Conservation (phyloP, 106 monocot species). For the Triglochin maritima region DNA sequence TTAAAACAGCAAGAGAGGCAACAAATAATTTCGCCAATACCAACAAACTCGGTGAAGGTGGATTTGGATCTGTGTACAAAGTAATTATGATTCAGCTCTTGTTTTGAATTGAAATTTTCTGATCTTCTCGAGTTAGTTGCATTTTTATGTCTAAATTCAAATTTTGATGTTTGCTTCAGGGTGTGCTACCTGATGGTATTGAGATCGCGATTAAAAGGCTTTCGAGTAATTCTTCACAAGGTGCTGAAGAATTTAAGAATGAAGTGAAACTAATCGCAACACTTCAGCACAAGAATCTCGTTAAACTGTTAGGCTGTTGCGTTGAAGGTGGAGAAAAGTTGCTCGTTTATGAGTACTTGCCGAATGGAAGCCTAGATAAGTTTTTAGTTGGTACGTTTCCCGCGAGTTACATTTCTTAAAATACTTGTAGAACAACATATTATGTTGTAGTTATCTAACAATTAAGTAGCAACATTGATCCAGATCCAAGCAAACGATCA, state of each 20-base stretch:
- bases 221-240: slow-evolving; percentile 2
- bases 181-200: slow-evolving; percentile 1
- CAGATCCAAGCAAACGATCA: background rate
- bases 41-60: slow-evolving; percentile 15
- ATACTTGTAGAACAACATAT: background rate
- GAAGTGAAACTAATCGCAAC: slow-evolving; percentile 9
- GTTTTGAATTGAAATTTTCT: background rate
- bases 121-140: background rate
- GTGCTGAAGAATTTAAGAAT: slow-evolving; percentile 1
- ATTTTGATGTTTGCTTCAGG: slow-evolving; percentile 6
- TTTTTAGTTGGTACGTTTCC: slow-evolving; percentile 37
- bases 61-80: slow-evolving; percentile 14
- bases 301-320: slow-evolving; percentile 8
- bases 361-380: slow-evolving; percentile 21
- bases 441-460: background rate
- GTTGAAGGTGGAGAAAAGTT: slow-evolving; percentile 5
- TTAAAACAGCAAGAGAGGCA: background rate
- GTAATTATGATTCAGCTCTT: slow-evolving; percentile 1
- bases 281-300: slow-evolving; percentile 10
- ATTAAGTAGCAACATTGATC: background rate
- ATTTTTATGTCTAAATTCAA: background rate
- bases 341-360: slow-evolving; percentile 13
- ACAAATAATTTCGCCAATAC: slow-evolving; percentile 6
- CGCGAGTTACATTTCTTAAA: background rate
- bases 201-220: slow-evolving; percentile 13